Percentiles rank a stretch among this genome's conserved stretches.
Conservation (phyloP, 1,284 basidiomycete species). For the Tylopilus sp. region DNA sequence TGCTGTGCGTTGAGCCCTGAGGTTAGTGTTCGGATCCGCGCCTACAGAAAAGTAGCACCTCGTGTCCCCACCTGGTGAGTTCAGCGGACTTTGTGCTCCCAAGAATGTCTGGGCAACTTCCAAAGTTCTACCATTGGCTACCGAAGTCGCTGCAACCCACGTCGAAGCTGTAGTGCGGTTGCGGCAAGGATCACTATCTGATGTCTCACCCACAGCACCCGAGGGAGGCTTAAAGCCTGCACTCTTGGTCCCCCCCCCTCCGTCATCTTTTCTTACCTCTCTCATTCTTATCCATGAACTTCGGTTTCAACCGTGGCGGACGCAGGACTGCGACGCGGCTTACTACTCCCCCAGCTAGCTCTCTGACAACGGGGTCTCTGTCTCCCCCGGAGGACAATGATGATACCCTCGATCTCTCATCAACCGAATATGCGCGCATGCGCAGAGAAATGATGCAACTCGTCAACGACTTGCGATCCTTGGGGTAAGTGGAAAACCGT, state of each 20-base stretch:
- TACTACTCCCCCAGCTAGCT: not conserved
- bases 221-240: constrained; percentile 16
- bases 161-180: not conserved
- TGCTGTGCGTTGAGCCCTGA: too few species aligned
- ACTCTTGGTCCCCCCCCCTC: not conserved
- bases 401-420: constrained; percentile 23
- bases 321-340: not conserved
- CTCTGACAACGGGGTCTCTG: not conserved
- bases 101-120: not conserved
- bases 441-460: constrained; percentile 47
- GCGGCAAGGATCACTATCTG: not conserved
- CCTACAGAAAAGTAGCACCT: constrained; percentile 4
- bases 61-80: not conserved
- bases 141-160: not conserved
- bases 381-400: constrained; percentile 13
- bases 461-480: constrained; percentile 39
- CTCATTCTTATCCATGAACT: constrained; percentile 9
- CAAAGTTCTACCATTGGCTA: not conserved
- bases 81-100: not conserved
- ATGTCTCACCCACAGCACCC: not conserved
- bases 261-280: not conserved
- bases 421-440: constrained; percentile 43
- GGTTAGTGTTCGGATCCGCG: too few species aligned
- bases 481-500: constrained; percentile 39
- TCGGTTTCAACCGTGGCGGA: not conserved